phyloP scores from a whole-genome alignment of 2,329 filamentous ascomycete genomes.

The Dothiorella sarmentorum region DNA sequence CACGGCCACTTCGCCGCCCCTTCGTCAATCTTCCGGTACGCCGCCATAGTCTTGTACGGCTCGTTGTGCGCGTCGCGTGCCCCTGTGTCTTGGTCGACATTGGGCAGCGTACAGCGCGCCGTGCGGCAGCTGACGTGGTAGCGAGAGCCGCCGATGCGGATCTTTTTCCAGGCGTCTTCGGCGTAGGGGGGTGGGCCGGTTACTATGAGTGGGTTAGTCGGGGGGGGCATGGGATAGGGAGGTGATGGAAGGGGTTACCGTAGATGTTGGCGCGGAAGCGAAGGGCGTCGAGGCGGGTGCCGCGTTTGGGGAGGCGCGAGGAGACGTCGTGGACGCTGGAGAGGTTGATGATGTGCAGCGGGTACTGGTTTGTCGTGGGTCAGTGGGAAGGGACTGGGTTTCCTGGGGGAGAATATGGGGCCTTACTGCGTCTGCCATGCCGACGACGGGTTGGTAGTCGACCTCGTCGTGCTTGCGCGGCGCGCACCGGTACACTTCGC shows the following conservation, averaged over 20 bases:
- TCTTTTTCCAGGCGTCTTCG: slow-evolving; percentile 66
- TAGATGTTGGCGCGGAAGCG: slow-evolving; percentile 73
- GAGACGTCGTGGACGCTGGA: slow-evolving; percentile 62
- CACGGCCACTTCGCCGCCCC: slow-evolving; percentile 57
- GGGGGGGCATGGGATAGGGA: not conserved
- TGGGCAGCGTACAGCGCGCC: slow-evolving; percentile 67
- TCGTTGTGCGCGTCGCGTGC: slow-evolving; percentile 52
- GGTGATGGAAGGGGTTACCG: slow-evolving; percentile 40
- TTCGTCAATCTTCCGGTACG: slow-evolving; percentile 58
- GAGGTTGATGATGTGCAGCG: slow-evolving; percentile 65
- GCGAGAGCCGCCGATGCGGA: slow-evolving; percentile 49
- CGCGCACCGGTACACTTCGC: slow-evolving; percentile 60
- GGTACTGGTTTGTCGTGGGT: slow-evolving; percentile 51
- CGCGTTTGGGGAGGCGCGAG: slow-evolving; percentile 52
- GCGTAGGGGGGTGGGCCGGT: slow-evolving; percentile 62
- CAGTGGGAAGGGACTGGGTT: not conserved
- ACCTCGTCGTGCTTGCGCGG: slow-evolving; percentile 53
- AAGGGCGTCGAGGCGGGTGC: slow-evolving; percentile 55
- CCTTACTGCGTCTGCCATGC: slow-evolving; percentile 68
- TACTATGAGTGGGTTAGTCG: slow-evolving; percentile 42
- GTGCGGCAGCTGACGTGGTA: slow-evolving; percentile 62
- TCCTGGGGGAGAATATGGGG: slow-evolving; percentile 20
- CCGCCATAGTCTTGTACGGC: slow-evolving; percentile 58
- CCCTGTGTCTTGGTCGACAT: slow-evolving; percentile 63
- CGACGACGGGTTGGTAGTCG: slow-evolving; percentile 62